phyloP scores from a whole-genome alignment of 352 stramenopile genomes.

The Phytophthora pisi region DNA sequence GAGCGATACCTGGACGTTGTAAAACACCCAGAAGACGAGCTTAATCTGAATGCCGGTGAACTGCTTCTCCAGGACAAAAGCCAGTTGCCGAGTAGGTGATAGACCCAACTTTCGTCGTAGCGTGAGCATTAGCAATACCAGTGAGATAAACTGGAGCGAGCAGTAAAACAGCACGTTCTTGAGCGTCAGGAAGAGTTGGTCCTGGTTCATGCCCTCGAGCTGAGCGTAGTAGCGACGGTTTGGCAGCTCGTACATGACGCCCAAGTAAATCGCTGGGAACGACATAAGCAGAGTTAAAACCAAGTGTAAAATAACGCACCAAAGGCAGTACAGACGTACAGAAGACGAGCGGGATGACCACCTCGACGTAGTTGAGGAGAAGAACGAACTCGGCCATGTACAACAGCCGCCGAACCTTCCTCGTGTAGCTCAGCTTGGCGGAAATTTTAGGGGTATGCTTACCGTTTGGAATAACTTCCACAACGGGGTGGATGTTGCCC shows the following conservation, averaged over 20 bases:
- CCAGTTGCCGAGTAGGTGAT: not conserved
- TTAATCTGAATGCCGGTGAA: not conserved
- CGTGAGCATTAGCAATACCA: not conserved
- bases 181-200: not conserved
- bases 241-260: not conserved
- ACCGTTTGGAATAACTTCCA: not conserved
- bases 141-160: not conserved
- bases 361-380: not conserved
- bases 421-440: not conserved
- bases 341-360: not conserved
- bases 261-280: not conserved
- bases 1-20: not conserved
- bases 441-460: not conserved
- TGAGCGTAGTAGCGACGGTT: not conserved
- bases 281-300: not conserved
- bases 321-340: not conserved
- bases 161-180: not conserved
- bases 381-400: not conserved
- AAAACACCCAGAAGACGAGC: slow-evolving; percentile 2
- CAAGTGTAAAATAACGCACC: too few species aligned
- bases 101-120: not conserved
- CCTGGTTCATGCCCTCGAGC: not conserved
- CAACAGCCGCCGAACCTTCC: not conserved
- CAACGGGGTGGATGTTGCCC: not conserved
- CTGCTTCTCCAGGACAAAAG: not conserved